Percentiles rank a stretch among this genome's conserved stretches.
Conservation (phyloP, 2,329 filamentous ascomycete species). For the Achaetomium macrosporum region DNA sequence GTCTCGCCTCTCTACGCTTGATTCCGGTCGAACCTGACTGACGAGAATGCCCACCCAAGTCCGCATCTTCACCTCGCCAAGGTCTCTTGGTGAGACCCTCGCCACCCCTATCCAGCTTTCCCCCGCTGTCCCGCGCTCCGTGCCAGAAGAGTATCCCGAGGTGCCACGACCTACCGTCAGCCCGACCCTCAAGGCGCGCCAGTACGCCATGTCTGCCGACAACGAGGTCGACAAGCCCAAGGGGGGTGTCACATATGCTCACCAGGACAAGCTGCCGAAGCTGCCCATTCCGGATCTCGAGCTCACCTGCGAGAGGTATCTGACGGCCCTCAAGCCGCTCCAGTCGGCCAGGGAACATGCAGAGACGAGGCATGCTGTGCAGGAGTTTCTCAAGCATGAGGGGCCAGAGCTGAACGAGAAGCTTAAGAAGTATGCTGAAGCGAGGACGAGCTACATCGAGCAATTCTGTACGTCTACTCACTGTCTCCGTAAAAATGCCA, state of each 20-base stretch:
- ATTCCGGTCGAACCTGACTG: constrained; percentile 37
- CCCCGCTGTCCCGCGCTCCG: constrained; percentile 37
- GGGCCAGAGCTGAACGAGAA: constrained; percentile 83
- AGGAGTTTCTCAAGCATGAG: constrained; percentile 75
- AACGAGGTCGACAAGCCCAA: constrained; percentile 46
- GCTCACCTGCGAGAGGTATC: constrained; percentile 69
- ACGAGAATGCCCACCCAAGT: constrained; percentile 59
- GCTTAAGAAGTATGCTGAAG: constrained; percentile 81
- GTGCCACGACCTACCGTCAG: constrained; percentile 30
- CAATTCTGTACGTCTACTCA: constrained; percentile 77
- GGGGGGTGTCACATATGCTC: constrained; percentile 79
- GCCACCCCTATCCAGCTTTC: constrained; percentile 37
- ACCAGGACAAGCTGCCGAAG: constrained; percentile 83
- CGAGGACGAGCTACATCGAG: constrained; percentile 94
- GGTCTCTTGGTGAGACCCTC: constrained; percentile 66
- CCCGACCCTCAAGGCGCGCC: constrained; percentile 27
- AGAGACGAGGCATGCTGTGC: constrained; percentile 72
- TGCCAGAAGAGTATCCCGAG: constrained; percentile 31
- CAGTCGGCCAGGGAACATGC: constrained; percentile 76
- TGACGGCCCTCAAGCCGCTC: constrained; percentile 72
- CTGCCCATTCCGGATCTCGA: constrained; percentile 89
- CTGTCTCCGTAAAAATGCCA: background rate
- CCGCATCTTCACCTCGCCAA: constrained; percentile 62
- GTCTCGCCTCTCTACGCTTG: constrained; percentile 72
- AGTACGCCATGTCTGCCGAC: constrained; percentile 40